These are phyloP conservation scores for Monilinia laxa DNA, from an alignment of 2,329 filamentous ascomycete species.

Conservation along the genomic window DNA sequence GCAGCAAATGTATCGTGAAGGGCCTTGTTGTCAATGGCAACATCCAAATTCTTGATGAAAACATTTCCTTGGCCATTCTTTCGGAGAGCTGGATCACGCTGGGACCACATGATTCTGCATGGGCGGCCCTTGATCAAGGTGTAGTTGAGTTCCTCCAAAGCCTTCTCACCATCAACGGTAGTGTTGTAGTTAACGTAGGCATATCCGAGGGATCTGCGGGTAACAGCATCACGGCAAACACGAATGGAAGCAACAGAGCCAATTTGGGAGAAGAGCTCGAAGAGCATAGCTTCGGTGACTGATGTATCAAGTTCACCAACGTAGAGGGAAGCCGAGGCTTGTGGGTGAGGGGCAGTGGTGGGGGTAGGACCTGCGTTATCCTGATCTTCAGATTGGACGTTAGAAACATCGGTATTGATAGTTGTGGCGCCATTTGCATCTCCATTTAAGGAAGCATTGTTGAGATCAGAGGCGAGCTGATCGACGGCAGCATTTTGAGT, in stretches of 20 bases:
- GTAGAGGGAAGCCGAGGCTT: conserved; percentile 96
- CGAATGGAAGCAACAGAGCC: conserved; percentile 98
- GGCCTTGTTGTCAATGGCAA: conserved; percentile 99
- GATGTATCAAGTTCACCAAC: conserved; percentile 97
- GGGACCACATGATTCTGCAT: conserved; percentile 99
- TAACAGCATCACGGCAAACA: conserved; percentile 98
- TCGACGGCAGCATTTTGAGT: conserved; percentile 64
- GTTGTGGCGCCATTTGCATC: conserved; percentile 65
- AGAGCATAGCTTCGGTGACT: conserved; percentile 99
- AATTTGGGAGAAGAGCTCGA: conserved; percentile 99
- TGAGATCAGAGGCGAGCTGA: conserved; percentile 77
- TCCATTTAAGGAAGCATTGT: conserved; percentile 68
- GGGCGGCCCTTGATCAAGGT: conserved; percentile 98
- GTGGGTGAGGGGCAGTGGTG: conserved; percentile 73
- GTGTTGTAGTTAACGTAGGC: conserved; percentile 99
- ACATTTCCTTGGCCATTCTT: conserved; percentile 99
- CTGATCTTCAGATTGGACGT: conserved; percentile 55
- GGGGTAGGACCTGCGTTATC: conserved; percentile 69
- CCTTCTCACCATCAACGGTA: conserved; percentile 93
- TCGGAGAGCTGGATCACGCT: conserved; percentile 96
- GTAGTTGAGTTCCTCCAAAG: conserved; percentile 99
- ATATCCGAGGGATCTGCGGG: conserved; percentile 96
- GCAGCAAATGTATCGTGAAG: conserved; percentile 98
- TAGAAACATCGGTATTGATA: conserved; percentile 72
- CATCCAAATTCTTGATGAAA: conserved; percentile 99